Evolutionary conservation across 148 eudicot species (phyloP), one percentile per base, ranked within the genome.

Genomic region (Oxyria digyna): DNA sequence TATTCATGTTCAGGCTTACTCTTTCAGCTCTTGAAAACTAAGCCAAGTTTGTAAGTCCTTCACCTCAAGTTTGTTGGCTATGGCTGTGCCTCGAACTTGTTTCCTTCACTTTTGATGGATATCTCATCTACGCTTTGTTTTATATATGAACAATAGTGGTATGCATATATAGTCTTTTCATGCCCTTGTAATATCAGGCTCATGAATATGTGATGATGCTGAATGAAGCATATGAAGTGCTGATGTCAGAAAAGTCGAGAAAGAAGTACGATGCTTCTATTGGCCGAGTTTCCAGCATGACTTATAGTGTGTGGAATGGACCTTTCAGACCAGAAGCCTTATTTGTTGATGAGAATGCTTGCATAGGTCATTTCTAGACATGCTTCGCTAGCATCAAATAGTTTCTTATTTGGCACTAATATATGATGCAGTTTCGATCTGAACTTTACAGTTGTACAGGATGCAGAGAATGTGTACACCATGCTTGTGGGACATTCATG

Each of bases 261-360:
- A 78, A 67, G 75, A 80, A 76, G 11, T 85, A 82, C 32, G 89
- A 85, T 78, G 68, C 81, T 68, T 78, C 86, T 5, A 82, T 82
- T 54, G 84, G 77, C 18, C 71, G 66, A 46, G 52, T 65, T 33
- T 33, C 37, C 55, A 78, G 72, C 67, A 35, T 74, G 68, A 74
- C 68, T 29, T 74, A 69, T 63, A 85, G 89, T 74, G 69, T 78
- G 0, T 85, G 86, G 89, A 75, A 85, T 2, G 89, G 86, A 42
- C 78, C 86, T 38, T 67, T 78, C 10, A 76, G 83, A 52, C 76
- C 86, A 35, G 76, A 80, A 43, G 84, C 89, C 73, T 76, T 85
- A n/a, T 85, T 85, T 77, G 89, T 85, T 23, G 89, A 85, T 70
- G 84, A 80, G 62, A 80, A 80, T 78, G 78, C 81, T 40, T 85